Percentiles rank a stretch among this genome's conserved stretches.
phyloP scores from a whole-genome alignment of 345 rosid genomes.

The Lumnitzera littorea region DNA sequence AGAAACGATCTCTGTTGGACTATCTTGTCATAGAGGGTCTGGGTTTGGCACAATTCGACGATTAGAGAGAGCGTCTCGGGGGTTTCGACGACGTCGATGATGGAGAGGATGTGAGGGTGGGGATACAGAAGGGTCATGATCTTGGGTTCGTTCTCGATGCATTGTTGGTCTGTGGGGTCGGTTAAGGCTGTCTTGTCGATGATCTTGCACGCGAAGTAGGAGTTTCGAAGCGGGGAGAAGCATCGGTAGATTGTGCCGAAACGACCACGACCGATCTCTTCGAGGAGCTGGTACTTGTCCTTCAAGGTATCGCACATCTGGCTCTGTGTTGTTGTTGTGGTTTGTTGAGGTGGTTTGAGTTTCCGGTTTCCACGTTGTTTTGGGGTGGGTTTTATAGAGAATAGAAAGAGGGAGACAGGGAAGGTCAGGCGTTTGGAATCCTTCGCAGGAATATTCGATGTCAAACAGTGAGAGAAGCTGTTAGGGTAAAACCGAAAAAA shows the following conservation, averaged over 20 bases:
- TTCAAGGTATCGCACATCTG: conserved; percentile 14
- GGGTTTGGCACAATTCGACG: conserved; percentile 47
- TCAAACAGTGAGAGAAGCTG: too few relatives aligned
- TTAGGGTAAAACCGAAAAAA: too few relatives aligned
- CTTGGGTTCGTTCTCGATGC: conserved; percentile 62
- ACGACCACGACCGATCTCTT: conserved; percentile 83
- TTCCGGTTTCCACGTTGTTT: too few relatives aligned
- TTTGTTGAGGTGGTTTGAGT: too few relatives aligned
- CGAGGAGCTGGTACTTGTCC: conserved; percentile 49
- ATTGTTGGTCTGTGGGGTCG: conserved; percentile 55
- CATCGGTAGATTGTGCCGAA: conserved; percentile 75
- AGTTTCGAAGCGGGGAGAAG: conserved; percentile 31
- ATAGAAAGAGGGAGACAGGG: too few relatives aligned
- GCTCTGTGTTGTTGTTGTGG: too few relatives aligned
- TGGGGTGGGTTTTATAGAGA: too few relatives aligned
- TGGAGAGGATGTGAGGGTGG: conserved; percentile 41
- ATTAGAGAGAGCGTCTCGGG: conserved; percentile 44
- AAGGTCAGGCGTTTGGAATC: too few relatives aligned
- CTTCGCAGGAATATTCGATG: too few relatives aligned
- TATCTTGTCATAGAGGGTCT: conserved; percentile 46
- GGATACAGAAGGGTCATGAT: conserved; percentile 55
- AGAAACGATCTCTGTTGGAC: conserved; percentile 23
- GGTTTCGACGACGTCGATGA: conserved; percentile 45
- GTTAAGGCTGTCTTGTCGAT: conserved; percentile 49
- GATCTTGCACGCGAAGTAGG: conserved; percentile 69